Evolutionary conservation across 2,329 filamentous ascomycete genomes (phyloP).

Genomic region (Hypocreales sp.): DNA sequence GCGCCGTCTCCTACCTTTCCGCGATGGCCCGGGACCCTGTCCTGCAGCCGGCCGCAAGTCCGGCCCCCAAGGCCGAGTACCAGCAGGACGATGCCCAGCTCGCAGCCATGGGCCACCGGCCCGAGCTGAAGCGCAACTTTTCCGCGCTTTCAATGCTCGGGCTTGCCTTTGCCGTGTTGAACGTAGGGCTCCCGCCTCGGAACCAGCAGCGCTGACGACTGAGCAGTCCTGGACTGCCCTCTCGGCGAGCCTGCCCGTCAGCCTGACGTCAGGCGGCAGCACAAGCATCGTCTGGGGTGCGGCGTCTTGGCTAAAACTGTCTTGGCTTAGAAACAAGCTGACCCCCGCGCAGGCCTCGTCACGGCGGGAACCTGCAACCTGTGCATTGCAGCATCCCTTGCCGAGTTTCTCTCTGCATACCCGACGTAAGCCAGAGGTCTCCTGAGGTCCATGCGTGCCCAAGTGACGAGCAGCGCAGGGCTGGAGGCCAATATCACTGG

Average conservation of each 20-base stretch:
- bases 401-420: conserved; percentile 54
- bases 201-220: too few species aligned
- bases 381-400: conserved; percentile 45
- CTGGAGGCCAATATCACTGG: conserved; percentile 55
- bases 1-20: too few species aligned
- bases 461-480: conserved; percentile 8
- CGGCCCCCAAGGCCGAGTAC: too few species aligned
- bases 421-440: conserved; percentile 18
- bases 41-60: too few species aligned
- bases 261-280: conserved; percentile 51
- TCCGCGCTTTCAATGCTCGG: conserved; percentile 23
- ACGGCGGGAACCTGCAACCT: conserved; percentile 18
- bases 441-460: background rate
- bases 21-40: too few species aligned
- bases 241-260: conserved; percentile 26
- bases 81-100: conserved; percentile 10
- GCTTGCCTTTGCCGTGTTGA: conserved; percentile 29
- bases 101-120: conserved; percentile 9
- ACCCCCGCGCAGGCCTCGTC: conserved; percentile 13
- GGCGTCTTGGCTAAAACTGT: background rate
- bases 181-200: conserved; percentile 9
- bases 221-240: conserved; percentile 30
- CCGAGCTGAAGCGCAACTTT: conserved; percentile 11
- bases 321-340: too few species aligned
- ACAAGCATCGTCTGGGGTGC: conserved; percentile 55